These are phyloP conservation scores for Saturnispora zaruensis DNA, from an alignment of 805 yeast genomes.

Conservation along the genomic window DNA sequence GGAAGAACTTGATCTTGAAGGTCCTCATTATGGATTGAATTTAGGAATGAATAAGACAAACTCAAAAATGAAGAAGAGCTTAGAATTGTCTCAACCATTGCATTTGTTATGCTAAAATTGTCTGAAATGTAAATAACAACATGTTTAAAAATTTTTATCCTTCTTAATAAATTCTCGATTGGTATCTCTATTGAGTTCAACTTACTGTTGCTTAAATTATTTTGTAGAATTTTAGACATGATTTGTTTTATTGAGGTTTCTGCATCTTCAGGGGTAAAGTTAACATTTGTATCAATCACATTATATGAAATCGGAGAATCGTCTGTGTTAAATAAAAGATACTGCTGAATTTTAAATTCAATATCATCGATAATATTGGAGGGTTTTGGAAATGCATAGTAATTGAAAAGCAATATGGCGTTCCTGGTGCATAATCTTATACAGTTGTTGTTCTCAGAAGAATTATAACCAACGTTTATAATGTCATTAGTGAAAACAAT, in stretches of 20 bases:
- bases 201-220: slow-evolving; percentile 48
- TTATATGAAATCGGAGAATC: slow-evolving; percentile 17
- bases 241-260: slow-evolving; percentile 45
- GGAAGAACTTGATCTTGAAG: not conserved
- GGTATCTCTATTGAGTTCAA: slow-evolving; percentile 33
- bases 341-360: slow-evolving; percentile 77
- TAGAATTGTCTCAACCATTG: slow-evolving; percentile 8
- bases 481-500: slow-evolving; percentile 47
- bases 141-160: slow-evolving; percentile 29
- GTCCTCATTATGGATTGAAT: slow-evolving; percentile 1
- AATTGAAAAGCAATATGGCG: slow-evolving; percentile 57
- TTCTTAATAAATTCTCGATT: slow-evolving; percentile 40
- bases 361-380: slow-evolving; percentile 29
- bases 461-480: slow-evolving; percentile 44
- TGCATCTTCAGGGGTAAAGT: slow-evolving; percentile 32
- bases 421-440: slow-evolving; percentile 38
- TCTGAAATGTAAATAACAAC: slow-evolving; percentile 18
- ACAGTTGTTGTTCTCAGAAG: not conserved
- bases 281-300: slow-evolving; percentile 33
- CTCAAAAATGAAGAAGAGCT: slow-evolving; percentile 16
- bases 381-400: slow-evolving; percentile 27
- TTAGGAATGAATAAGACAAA: slow-evolving; percentile 14
- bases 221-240: slow-evolving; percentile 46
- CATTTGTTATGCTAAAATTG: slow-evolving; percentile 14
- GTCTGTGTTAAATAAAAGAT: slow-evolving; percentile 48